A percentile compares a stretch with the other conserved stretches of the same genome.
Evolutionary conservation across 176 grass and related monocot species (phyloP).

Genomic region (Chloris gayana): DNA sequence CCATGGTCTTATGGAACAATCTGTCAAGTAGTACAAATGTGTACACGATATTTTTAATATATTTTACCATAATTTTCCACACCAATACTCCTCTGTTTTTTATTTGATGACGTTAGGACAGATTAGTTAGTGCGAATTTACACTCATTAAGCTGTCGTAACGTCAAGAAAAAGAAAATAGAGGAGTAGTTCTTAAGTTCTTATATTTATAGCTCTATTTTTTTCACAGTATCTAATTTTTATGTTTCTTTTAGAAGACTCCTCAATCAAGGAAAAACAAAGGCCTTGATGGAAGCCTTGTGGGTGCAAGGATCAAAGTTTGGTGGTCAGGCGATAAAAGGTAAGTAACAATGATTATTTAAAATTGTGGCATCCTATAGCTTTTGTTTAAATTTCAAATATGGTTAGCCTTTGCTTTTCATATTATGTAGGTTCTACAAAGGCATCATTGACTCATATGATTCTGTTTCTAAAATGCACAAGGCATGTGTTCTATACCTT

Average conservation of each 20-base stretch:
- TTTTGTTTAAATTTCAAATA: slow-evolving; percentile 14
- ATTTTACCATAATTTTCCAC: too few species aligned
- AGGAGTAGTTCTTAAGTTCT: too few species aligned
- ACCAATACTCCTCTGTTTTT: too few species aligned
- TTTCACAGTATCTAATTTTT: slow-evolving; percentile 30
- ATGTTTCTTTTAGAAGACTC: slow-evolving; percentile 44
- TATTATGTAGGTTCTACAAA: slow-evolving; percentile 68
- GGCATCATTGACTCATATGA: slow-evolving; percentile 67
- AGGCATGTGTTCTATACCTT: slow-evolving; percentile 38
- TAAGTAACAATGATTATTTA: slow-evolving; percentile 52
- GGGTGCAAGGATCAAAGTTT: slow-evolving; percentile 71
- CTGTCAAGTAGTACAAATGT: neutral
- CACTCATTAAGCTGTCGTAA: too few species aligned
- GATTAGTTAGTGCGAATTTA: too few species aligned
- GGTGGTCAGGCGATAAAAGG: slow-evolving; percentile 91
- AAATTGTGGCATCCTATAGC: neutral
- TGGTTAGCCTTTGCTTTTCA: slow-evolving; percentile 14
- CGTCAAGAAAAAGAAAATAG: too few species aligned
- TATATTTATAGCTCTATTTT: neutral
- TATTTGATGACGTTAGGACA: too few species aligned
- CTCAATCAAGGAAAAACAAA: slow-evolving; percentile 61
- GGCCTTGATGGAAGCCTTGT: slow-evolving; percentile 67
- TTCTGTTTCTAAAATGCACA: slow-evolving; percentile 73
- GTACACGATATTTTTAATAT: too few species aligned
- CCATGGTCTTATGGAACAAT: neutral